Evolutionary conservation across 306 rosid species (phyloP).

Genomic region (Trifolium fragiferum): DNA sequence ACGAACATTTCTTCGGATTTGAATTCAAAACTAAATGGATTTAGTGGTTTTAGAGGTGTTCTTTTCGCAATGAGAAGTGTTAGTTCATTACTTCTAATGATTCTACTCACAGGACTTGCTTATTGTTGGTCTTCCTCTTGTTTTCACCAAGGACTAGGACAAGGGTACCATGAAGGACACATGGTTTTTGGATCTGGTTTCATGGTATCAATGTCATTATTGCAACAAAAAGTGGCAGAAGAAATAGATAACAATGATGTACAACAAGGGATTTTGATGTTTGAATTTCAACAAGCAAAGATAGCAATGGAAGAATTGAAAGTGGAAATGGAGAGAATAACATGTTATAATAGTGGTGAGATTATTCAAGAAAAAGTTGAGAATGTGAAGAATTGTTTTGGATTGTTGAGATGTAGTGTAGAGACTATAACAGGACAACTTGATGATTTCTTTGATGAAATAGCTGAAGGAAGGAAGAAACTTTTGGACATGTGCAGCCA

Average conservation of each 20-base stretch:
- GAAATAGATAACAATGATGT: constrained; percentile 59
- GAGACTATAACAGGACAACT: constrained; percentile 70
- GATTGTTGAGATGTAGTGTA: constrained; percentile 70
- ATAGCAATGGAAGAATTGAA: constrained; percentile 66
- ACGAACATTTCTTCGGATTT: constrained; percentile 53
- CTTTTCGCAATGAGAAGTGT: constrained; percentile 79
- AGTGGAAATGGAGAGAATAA: constrained; percentile 55
- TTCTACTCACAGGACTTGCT: constrained; percentile 61
- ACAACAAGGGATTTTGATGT: constrained; percentile 66
- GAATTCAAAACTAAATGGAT: constrained; percentile 72
- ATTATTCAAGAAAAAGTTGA: constrained; percentile 58
- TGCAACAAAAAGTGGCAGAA: constrained; percentile 67
- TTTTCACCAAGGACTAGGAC: constrained; percentile 43
- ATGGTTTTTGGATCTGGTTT: constrained; percentile 61
- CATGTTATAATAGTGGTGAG: constrained; percentile 42
- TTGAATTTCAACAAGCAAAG: constrained; percentile 69
- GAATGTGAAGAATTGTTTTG: constrained; percentile 62
- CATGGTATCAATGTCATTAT: constrained; percentile 58
- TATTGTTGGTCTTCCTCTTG: constrained; percentile 71
- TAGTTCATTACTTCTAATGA: constrained; percentile 70
- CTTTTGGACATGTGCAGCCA: constrained; percentile 83
- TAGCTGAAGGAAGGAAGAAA: constrained; percentile 86
- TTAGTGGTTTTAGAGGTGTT: constrained; percentile 82
- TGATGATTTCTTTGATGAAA: constrained; percentile 94
- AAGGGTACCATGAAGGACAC: constrained; percentile 37